Base-by-base conservation (phyloP, 495 filamentous ascomycete genomes). In the Penicillium bovifimosum region DNA sequence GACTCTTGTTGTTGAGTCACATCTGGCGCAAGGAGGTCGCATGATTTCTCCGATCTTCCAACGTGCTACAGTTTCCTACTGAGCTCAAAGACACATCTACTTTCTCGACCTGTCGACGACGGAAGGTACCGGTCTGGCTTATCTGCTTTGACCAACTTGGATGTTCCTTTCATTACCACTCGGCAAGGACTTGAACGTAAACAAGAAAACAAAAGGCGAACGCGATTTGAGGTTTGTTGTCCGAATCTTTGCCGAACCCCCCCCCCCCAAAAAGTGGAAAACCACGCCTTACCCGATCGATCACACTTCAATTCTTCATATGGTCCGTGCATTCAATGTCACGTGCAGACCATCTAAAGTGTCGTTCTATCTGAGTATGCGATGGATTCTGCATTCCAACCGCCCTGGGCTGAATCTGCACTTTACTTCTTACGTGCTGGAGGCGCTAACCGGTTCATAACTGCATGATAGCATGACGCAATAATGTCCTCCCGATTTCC, bases 401-500 rank as follows among this genome's bases (percentile, higher is more conserved):
- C 41, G 41, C 26, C 41, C 17, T 43, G n/a, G 26, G 14, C 20
- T 43, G 24, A 24, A 29, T 17, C 29, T 43, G 41, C 41, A 9
- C 50, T 53, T 13, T 26, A 40, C 34, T 13, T 41, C 20, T 27
- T 13, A 41, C 31, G 45, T 17, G 32, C 24, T 42, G 48, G 48
- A 50, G 41, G 41, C 47, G 41, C 53, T 55, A 36, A 55, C 32
- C 38, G 11, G 20, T 26, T 17, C 28, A 35, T 27, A 42, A 18
- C 56, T 48, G 47, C 47, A 35, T 46, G 53, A 54, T 71, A 76
- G 73, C 66, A 76, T 76, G 73, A 66, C 58, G 64, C 66, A 68
- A 71, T 72, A 69, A 76, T 76, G 73, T 74, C 71, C 48, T 69
- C 69, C 50, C 67, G 73, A 67, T 76, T 74, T 47, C 66, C 69